Conservation (phyloP, 139 green algal species). For the Coelastrella sp. region DNA sequence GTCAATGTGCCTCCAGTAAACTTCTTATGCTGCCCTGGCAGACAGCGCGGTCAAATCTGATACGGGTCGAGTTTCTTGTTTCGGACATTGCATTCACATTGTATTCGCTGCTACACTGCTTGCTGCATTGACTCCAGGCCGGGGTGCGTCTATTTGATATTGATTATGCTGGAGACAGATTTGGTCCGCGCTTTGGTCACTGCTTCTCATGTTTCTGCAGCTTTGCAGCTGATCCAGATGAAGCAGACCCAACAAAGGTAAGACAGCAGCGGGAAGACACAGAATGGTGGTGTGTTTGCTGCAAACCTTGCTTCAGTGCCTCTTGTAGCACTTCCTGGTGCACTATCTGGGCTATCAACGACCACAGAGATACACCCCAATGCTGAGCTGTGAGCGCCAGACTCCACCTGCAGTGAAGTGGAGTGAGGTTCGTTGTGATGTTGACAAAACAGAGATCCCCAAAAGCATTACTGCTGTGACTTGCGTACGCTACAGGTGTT, state of each 20-base stretch:
- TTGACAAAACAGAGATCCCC: no score
- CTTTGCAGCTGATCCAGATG: not conserved
- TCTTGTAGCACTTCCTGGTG: no score
- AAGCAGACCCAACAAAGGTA: slow-evolving; percentile 31
- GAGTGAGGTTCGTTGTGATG: not conserved
- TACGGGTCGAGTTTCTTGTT: no score
- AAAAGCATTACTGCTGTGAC: not conserved
- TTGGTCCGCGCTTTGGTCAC: not conserved
- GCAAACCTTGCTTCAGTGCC: not conserved
- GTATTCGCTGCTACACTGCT: not conserved
- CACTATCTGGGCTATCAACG: no score
- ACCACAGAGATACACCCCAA: no score
- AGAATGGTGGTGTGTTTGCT: not conserved
- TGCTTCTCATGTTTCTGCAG: slow-evolving; percentile 41
- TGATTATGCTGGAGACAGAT: slow-evolving; percentile 1
- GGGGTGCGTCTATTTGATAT: slow-evolving; percentile 29
- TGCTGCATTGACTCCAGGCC: not conserved
- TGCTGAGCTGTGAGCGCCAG: no score
- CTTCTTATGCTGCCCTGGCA: not conserved
- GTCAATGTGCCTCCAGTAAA: no score
- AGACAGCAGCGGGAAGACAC: not conserved
- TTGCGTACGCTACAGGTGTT: slow-evolving; percentile 26
- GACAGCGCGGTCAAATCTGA: not conserved
- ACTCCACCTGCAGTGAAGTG: no score
- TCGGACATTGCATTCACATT: no score